Evolutionary conservation across 2,329 filamentous ascomycete species (phyloP), one percentile per base, ranked within the genome.

Genomic region (Pseudocercospora pini-densiflorae): DNA sequence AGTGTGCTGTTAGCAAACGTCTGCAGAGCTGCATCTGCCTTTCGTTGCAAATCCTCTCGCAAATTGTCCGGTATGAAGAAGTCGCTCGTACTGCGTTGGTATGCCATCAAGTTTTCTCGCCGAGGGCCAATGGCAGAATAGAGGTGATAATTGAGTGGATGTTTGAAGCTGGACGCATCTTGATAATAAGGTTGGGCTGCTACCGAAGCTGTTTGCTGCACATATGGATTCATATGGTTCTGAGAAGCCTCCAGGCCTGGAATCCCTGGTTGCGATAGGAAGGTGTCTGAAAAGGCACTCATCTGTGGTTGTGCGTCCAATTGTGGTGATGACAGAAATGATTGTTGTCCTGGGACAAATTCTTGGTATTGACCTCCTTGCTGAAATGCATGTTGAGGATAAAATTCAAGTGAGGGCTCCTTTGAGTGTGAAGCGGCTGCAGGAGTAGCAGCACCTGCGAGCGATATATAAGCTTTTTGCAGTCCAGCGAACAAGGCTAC

Each of bases 31-130:
- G 94, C 92, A 74, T 97, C 94, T 0, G 91, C 86, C 80, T 94
- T 97, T 80, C 91, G 93, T 76, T 97, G 93, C 68, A 97, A 81
- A 33, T 97, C 93, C 80, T 97, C 92, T 62, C 95, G 87, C 6
- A 97, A 80, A 66, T 92, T 89, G 74, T 97, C 94, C 0, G 93
- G 89, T 49, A 98, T 87, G 79, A 99, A 99, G 71, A 98, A 92
- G 76, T 98, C 94, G 75, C 96, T 92, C 1, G 92, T 89, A 64
- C 90, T 90, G 66, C 92, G 89, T 77, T 99, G 94, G 76, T 97
- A 97, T 2, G 91, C 89, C 71, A 92, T 84, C 31, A 97, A 84
- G 69, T 93, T 93, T 68, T 94, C 91, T 67, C 89, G 88, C 76
- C 93, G 88, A n/a, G 92, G 89, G 5, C 92, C 93, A 64, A 94